Evolutionary conservation across 257 asterid genomes (phyloP).

Genomic region (Galeopsis tetrahit): DNA sequence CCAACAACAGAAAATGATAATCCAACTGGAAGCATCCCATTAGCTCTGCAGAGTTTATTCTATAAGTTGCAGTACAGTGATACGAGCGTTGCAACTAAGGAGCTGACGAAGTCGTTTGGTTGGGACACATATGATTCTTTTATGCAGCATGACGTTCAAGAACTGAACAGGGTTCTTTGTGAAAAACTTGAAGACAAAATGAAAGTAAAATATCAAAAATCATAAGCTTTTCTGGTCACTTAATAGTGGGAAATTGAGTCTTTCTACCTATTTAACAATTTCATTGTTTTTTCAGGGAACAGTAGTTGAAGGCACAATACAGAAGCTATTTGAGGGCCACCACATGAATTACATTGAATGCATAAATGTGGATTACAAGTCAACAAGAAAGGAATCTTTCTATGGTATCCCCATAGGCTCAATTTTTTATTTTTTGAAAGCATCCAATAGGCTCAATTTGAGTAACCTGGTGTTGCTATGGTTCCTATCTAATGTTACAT

Average conservation of each 20-base stretch:
- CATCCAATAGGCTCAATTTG: slow-evolving; percentile 4
- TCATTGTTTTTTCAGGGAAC: slow-evolving; percentile 60
- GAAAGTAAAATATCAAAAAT: slow-evolving; percentile 54
- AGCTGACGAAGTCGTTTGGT: slow-evolving; percentile 85
- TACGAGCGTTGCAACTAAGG: slow-evolving; percentile 83
- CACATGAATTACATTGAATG: slow-evolving; percentile 89
- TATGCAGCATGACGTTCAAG: slow-evolving; percentile 92
- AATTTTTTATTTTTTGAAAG: not conserved
- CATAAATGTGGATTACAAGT: slow-evolving; percentile 78
- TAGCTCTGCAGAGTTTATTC: slow-evolving; percentile 86
- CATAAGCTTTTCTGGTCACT: slow-evolving; percentile 25
- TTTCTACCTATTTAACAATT: slow-evolving; percentile 13
- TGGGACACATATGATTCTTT: slow-evolving; percentile 87
- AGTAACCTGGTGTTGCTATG: slow-evolving; percentile 27
- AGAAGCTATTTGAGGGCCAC: slow-evolving; percentile 86
- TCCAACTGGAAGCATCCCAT: slow-evolving; percentile 82
- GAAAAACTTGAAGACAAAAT: slow-evolving; percentile 92
- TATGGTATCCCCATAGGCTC: slow-evolving; percentile 53
- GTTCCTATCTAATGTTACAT: slow-evolving; percentile 30
- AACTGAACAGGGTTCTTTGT: slow-evolving; percentile 81
- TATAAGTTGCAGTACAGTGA: slow-evolving; percentile 84
- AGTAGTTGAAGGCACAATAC: slow-evolving; percentile 88
- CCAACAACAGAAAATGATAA: slow-evolving; percentile 86
- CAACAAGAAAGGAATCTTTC: slow-evolving; percentile 86
- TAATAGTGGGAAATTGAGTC: slow-evolving; percentile 17